Percentiles rank a stretch among this genome's conserved stretches.
phyloP scores from a whole-genome alignment of 441 rosid genomes.

The Eruca vesicaria region DNA sequence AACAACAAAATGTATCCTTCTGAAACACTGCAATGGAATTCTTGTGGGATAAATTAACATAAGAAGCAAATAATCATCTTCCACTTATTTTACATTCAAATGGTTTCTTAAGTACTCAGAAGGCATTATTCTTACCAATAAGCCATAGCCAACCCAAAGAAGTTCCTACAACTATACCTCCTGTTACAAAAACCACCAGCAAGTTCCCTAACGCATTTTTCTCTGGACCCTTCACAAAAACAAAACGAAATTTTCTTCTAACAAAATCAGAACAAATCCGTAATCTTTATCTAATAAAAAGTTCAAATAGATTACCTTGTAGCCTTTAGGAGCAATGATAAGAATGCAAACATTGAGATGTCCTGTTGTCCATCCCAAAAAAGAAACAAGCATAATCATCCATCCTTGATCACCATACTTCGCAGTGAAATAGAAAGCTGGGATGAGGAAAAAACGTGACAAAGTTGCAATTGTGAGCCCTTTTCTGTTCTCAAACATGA shows the following conservation, averaged over 20 bases:
- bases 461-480: slow-evolving; percentile 44
- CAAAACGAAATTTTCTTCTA: neutral
- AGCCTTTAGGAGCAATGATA: slow-evolving; percentile 77
- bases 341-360: slow-evolving; percentile 78
- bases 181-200: slow-evolving; percentile 57
- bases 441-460: slow-evolving; percentile 57
- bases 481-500: slow-evolving; percentile 70
- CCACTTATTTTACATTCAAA: neutral
- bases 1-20: no score
- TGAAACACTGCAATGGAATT: no score
- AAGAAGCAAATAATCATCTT: slow-evolving; percentile 34
- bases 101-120: slow-evolving; percentile 3
- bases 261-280: neutral
- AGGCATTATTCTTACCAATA: slow-evolving; percentile 60
- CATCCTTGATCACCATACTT: slow-evolving; percentile 86
- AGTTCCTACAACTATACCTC: slow-evolving; percentile 70
- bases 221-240: slow-evolving; percentile 67
- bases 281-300: neutral
- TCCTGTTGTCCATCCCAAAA: slow-evolving; percentile 77
- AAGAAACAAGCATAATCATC: slow-evolving; percentile 71
- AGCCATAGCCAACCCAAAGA: slow-evolving; percentile 91
- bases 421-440: slow-evolving; percentile 84
- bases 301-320: slow-evolving; percentile 49
- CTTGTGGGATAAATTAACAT: neutral
- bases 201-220: slow-evolving; percentile 88